Conservation (phyloP, 208 protist species). For the Leishmania turanica region DNA sequence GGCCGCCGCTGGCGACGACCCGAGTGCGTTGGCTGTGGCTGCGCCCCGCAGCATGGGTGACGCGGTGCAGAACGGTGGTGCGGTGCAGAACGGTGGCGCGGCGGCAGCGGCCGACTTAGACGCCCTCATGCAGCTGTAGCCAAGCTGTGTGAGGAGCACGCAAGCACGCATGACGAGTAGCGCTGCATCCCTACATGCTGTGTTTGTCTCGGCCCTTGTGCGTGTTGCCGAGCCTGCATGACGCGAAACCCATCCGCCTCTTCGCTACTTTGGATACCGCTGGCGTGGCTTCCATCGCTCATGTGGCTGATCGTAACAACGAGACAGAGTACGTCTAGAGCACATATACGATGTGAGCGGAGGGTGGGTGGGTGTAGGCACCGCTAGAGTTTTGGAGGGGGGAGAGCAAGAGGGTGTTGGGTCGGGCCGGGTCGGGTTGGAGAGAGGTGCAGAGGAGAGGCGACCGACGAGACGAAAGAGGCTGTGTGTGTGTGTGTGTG, state of each 20-base stretch:
- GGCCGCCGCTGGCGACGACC: not conserved
- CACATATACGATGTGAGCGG: not conserved
- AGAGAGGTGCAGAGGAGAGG: not conserved
- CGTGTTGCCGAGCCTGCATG: not conserved
- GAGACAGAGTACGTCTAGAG: not conserved
- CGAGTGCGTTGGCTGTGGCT: not conserved
- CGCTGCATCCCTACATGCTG: too few species aligned
- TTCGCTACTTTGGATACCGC: not conserved
- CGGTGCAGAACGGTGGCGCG: not conserved
- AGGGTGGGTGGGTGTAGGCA: not conserved
- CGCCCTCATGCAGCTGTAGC: constrained; percentile 41
- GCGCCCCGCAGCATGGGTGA: not conserved
- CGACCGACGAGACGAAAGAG: not conserved
- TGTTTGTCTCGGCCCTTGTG: not conserved
- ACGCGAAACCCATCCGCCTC: not conserved
- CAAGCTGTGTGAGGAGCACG: not conserved
- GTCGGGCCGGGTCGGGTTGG: too few species aligned
- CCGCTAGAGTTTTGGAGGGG: not conserved
- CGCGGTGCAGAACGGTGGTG: not conserved
- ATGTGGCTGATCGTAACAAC: not conserved
- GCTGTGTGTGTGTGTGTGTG: not conserved
- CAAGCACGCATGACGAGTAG: not conserved
- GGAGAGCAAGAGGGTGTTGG: not conserved
- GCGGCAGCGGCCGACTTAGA: constrained; percentile 26
- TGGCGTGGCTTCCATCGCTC: not conserved